Evolutionary conservation across 2,329 filamentous ascomycete species (phyloP).

Genomic region (Aureobasidium zeae): DNA sequence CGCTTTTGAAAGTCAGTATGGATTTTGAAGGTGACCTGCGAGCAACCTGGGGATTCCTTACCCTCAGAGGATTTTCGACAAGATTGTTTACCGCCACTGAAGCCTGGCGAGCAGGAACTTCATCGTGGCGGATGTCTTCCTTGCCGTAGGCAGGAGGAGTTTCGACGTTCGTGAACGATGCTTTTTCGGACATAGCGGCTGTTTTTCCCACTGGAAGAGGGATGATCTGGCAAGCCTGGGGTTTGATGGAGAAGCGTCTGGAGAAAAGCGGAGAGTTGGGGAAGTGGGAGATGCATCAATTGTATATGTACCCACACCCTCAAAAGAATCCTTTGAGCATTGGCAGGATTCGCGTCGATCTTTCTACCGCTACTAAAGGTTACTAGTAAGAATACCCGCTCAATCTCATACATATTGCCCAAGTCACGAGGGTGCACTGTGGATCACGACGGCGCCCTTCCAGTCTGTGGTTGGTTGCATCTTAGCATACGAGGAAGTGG

Average conservation of each 20-base stretch:
- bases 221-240: constrained; percentile 9
- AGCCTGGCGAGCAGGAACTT: constrained; percentile 26
- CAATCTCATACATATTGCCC: constrained; percentile 4
- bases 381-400: constrained; percentile 8
- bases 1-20: constrained; percentile 24
- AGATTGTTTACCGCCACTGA: constrained; percentile 40
- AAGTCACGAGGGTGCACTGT: constrained; percentile 5
- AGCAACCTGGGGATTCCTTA: constrained; percentile 22
- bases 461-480: constrained; percentile 11
- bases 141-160: constrained; percentile 6
- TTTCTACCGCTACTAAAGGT: constrained; percentile 10
- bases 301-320: not conserved
- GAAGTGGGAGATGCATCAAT: not conserved
- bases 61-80: constrained; percentile 39
- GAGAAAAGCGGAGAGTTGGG: constrained; percentile 5
- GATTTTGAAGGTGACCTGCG: not conserved
- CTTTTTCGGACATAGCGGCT: constrained; percentile 13
- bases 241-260: constrained; percentile 10
- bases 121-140: constrained; percentile 4
- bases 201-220: constrained; percentile 3
- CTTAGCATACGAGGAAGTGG: constrained; percentile 2
- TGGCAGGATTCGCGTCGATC: constrained; percentile 3
- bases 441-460: constrained; percentile 4
- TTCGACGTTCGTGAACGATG: constrained; percentile 1
- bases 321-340: not conserved